These are phyloP conservation scores for Ustilago hordei DNA, from an alignment of 1,284 basidiomycete genomes.

Conservation along the genomic window DNA sequence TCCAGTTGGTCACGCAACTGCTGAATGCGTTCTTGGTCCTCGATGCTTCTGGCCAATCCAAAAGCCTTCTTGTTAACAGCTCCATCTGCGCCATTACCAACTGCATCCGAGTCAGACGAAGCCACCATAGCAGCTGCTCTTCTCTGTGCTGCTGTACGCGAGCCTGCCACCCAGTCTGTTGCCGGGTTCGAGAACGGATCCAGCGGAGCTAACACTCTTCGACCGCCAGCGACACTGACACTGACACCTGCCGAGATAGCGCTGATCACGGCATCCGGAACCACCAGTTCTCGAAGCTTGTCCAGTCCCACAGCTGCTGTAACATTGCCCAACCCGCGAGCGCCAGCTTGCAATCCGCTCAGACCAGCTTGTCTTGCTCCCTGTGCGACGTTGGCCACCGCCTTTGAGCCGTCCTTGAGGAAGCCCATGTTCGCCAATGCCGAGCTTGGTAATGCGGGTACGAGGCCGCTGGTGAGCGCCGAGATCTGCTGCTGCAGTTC, in stretches of 20 bases:
- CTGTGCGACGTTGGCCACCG: constrained; percentile 33
- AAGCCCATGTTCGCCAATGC: constrained; percentile 39
- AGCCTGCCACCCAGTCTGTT: constrained; percentile 46
- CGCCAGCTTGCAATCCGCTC: constrained; percentile 34
- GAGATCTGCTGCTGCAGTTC: constrained; percentile 61
- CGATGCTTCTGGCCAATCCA: constrained; percentile 31
- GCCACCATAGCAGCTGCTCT: constrained; percentile 25
- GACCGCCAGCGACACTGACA: constrained; percentile 58
- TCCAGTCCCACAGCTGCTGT: constrained; percentile 54
- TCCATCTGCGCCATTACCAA: constrained; percentile 1
- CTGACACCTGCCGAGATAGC: constrained; percentile 63
- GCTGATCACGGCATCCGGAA: constrained; percentile 65
- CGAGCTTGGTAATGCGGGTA: constrained; percentile 40
- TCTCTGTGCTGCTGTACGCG: constrained; percentile 40
- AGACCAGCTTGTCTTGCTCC: constrained; percentile 34
- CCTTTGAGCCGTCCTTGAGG: constrained; percentile 39
- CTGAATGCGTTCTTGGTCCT: constrained; percentile 58
- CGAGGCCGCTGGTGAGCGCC: constrained; percentile 41
- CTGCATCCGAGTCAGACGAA: constrained; percentile 11
- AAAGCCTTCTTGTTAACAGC: constrained; percentile 1
- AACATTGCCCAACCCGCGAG: constrained; percentile 41
- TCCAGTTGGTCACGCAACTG: constrained; percentile 64
- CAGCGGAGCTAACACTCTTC: constrained; percentile 59
- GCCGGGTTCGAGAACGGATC: constrained; percentile 61
- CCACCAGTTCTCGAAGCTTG: constrained; percentile 61